A percentile compares a stretch with the other conserved stretches of the same genome.
phyloP scores from a whole-genome alignment of 805 yeast genomes.

The Wickerhamiella vanderwaltii region DNA sequence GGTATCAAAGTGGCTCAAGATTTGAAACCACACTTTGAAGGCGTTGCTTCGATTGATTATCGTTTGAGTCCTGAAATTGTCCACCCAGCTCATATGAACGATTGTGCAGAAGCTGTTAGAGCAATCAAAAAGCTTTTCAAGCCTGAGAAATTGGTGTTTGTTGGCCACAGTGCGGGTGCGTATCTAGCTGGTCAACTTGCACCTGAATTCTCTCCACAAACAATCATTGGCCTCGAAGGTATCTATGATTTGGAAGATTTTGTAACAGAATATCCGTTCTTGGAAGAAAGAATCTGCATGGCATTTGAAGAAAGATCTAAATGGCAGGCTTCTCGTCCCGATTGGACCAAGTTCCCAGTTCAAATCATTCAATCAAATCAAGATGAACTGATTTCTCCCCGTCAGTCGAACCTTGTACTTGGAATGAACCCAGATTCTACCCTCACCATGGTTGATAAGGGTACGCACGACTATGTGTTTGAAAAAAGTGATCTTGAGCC shows the following conservation, averaged over 20 bases:
- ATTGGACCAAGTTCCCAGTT: neutral
- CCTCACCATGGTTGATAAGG: neutral
- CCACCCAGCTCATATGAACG: slow-evolving; percentile 7
- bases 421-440: neutral
- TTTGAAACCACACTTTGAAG: neutral
- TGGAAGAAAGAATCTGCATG: neutral
- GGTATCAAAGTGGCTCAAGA: slow-evolving; percentile 2
- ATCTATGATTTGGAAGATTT: slow-evolving; percentile 8
- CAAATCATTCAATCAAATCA: neutral
- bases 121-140: neutral
- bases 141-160: neutral
- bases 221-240: slow-evolving; percentile 7
- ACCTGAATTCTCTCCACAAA: neutral
- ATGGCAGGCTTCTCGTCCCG: slow-evolving; percentile 1
- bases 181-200: slow-evolving; percentile 9
- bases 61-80: slow-evolving; percentile 6
- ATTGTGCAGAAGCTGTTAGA: neutral
- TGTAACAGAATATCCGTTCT: neutral
- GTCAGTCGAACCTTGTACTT: slow-evolving; percentile 1
- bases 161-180: slow-evolving; percentile 10
- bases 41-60: slow-evolving; percentile 7
- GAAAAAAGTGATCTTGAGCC: slow-evolving; percentile 6
- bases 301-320: neutral
- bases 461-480: slow-evolving; percentile 7
- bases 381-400: slow-evolving; percentile 8